Conservation (phyloP, 176 grass and related monocot species). For the Avena eriantha region DNA sequence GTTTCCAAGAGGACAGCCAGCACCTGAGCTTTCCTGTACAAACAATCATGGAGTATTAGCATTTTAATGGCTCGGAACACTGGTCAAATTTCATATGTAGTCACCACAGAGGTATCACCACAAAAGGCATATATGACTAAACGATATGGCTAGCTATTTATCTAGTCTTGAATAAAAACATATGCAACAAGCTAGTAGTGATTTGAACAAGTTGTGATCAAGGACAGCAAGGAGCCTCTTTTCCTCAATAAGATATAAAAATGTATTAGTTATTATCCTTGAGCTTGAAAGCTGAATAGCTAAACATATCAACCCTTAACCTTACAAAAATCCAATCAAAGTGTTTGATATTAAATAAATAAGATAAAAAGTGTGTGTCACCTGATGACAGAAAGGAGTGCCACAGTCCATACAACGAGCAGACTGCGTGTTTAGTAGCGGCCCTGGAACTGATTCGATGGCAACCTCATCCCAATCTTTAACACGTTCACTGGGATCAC, state of each 20-base stretch:
- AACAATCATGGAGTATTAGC: conserved; percentile 11
- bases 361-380: conserved; percentile 33
- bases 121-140: conserved; percentile 26
- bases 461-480: conserved; percentile 95
- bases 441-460: conserved; percentile 81
- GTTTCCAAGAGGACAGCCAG: conserved; percentile 98
- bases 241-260: neutral
- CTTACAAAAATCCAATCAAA: neutral
- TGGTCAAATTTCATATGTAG: conserved; percentile 24
- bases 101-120: neutral
- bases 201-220: neutral
- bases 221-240: conserved; percentile 5
- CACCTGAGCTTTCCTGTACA: conserved; percentile 87
- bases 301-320: conserved; percentile 26
- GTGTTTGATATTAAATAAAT: neutral
- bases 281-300: conserved; percentile 25
- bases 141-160: conserved; percentile 3
- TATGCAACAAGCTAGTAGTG: neutral
- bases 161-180: conserved; percentile 5
- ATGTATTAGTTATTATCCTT: neutral
- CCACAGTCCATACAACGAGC: conserved; percentile 99
- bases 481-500: conserved; percentile 74
- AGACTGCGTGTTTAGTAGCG: conserved; percentile 88
- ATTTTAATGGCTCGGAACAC: conserved; percentile 12
- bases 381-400: conserved; percentile 99